Conservation (phyloP, 116 monocot species). For the Cymodocea nodosa region DNA sequence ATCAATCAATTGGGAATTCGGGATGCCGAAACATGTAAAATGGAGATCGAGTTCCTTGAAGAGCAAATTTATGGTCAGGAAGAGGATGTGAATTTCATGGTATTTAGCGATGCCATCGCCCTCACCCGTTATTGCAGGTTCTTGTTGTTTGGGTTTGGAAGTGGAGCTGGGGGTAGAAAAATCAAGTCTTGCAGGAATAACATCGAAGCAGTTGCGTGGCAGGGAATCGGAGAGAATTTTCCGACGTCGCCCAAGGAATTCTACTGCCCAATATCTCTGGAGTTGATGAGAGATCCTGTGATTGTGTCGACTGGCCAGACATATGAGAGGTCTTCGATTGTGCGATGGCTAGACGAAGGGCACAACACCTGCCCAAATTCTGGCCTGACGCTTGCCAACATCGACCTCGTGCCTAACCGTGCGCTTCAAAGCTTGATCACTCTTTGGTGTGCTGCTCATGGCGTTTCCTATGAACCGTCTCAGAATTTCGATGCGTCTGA, state of each 20-base stretch:
- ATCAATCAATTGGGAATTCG: conserved; percentile 29
- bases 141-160: conserved; percentile 31
- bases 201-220: background rate
- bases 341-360: conserved; percentile 65
- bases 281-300: conserved; percentile 77
- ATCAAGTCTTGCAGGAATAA: conserved; percentile 5
- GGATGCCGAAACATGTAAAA: conserved; percentile 18
- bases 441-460: conserved; percentile 50
- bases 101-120: conserved; percentile 44
- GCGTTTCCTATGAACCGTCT: conserved; percentile 33
- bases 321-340: conserved; percentile 70
- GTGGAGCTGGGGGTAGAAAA: background rate
- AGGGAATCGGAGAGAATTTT: conserved; percentile 11
- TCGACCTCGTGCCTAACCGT: conserved; percentile 40
- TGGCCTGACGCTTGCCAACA: conserved; percentile 37
- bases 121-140: conserved; percentile 58
- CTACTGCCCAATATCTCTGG: conserved; percentile 80
- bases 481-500: conserved; percentile 19
- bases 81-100: conserved; percentile 35
- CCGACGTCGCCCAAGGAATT: conserved; percentile 55
- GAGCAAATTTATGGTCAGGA: conserved; percentile 49
- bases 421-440: conserved; percentile 59
- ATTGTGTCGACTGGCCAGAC: conserved; percentile 79
- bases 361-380: conserved; percentile 56
- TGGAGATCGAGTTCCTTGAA: conserved; percentile 70